Conservation (phyloP, 1,284 basidiomycete species). For the Bjerkandera adusta region DNA sequence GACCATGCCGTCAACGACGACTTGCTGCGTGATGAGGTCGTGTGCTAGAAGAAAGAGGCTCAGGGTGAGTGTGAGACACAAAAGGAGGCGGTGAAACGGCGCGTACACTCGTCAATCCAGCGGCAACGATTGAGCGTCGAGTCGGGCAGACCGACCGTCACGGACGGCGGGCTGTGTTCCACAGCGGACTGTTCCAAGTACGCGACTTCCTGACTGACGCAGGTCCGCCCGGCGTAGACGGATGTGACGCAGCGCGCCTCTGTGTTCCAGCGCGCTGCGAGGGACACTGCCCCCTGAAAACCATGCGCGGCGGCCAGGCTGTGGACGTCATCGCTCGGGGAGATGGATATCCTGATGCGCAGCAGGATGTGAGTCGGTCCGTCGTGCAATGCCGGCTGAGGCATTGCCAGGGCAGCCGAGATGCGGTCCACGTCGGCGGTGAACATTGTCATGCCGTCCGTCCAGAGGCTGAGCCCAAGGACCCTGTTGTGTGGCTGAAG, state of each 20-base stretch:
- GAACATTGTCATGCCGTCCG: slow-evolving; percentile 66
- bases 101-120: slow-evolving; percentile 50
- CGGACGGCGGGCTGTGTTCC: slow-evolving; percentile 23
- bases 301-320: slow-evolving; percentile 54
- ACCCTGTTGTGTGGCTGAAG: slow-evolving; percentile 21
- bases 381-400: slow-evolving; percentile 26
- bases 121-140: slow-evolving; percentile 59
- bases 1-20: slow-evolving; percentile 59
- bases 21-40: slow-evolving; percentile 62
- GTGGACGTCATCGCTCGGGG: slow-evolving; percentile 46
- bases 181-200: slow-evolving; percentile 41
- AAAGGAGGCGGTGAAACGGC: slow-evolving; percentile 7
- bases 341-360: slow-evolving; percentile 49
- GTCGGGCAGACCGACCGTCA: slow-evolving; percentile 53
- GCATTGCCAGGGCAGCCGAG: slow-evolving; percentile 27
- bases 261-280: slow-evolving; percentile 48
- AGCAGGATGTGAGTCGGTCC: slow-evolving; percentile 37
- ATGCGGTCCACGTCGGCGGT: slow-evolving; percentile 52
- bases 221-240: slow-evolving; percentile 48
- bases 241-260: slow-evolving; percentile 61
- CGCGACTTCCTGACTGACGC: slow-evolving; percentile 49
- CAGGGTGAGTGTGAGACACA: slow-evolving; percentile 8
- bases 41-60: slow-evolving; percentile 35
- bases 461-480: slow-evolving; percentile 39
- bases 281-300: slow-evolving; percentile 55